These are phyloP conservation scores for Didymella arachidicola DNA, from an alignment of 2,329 filamentous ascomycete genomes.

Conservation along the genomic window DNA sequence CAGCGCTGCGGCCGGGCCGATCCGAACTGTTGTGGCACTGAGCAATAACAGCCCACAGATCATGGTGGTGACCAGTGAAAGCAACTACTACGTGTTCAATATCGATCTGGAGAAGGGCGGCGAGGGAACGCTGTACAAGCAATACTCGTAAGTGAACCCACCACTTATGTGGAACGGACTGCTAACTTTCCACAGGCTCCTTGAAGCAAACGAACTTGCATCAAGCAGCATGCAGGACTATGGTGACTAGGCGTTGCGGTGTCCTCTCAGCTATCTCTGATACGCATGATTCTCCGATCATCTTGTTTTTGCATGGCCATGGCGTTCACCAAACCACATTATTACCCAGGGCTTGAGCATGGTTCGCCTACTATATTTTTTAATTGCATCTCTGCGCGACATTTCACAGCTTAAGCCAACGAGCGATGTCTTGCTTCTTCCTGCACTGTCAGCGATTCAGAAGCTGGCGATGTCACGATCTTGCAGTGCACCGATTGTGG, in stretches of 20 bases:
- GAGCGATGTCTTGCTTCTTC: constrained; percentile 2
- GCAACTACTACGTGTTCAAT: constrained; percentile 92
- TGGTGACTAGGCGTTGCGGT: constrained; percentile 32
- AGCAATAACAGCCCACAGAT: constrained; percentile 93
- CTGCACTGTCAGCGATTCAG: constrained; percentile 2
- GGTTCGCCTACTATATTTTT: constrained; percentile 20
- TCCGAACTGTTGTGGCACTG: constrained; percentile 96
- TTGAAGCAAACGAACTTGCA: constrained; percentile 48
- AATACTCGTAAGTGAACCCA: constrained; percentile 78
- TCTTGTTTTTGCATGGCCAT: constrained; percentile 38
- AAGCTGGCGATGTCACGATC: constrained; percentile 12
- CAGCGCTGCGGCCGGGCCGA: constrained; percentile 56
- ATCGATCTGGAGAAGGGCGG: constrained; percentile 95
- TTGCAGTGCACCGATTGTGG: constrained; percentile 5
- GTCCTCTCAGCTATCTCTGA: constrained; percentile 5
- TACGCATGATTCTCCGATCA: constrained; percentile 8
- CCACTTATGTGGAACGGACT: neutral
- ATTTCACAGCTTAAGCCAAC: constrained; percentile 3
- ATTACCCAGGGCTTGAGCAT: constrained; percentile 36
- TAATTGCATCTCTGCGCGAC: constrained; percentile 20
- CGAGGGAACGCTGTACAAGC: constrained; percentile 88
- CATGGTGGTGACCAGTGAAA: constrained; percentile 97
- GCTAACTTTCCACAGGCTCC: constrained; percentile 40
- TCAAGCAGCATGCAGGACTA: constrained; percentile 43
- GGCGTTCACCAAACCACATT: constrained; percentile 37